These are phyloP conservation scores for Dacryopinax primogenitus DNA, from an alignment of 768 basidiomycete species.

Conservation along the genomic window DNA sequence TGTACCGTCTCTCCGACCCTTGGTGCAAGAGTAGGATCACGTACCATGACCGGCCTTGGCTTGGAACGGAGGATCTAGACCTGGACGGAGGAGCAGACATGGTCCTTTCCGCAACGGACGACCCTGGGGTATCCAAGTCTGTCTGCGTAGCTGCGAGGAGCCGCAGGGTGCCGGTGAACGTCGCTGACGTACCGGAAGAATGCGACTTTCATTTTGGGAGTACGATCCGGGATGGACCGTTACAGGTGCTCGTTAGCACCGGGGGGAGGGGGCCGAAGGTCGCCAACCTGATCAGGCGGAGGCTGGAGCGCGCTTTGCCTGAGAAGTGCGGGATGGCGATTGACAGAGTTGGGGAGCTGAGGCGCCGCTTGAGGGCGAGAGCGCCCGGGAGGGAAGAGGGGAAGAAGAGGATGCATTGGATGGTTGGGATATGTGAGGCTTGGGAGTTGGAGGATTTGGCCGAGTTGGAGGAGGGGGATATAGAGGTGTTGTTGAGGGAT, in stretches of 20 bases:
- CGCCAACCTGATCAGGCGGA: conserved; percentile 65
- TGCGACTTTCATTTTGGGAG: conserved; percentile 99
- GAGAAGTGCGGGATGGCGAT: conserved; percentile 64
- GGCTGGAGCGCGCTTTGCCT: conserved; percentile 56
- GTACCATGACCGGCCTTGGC: conserved; percentile 57
- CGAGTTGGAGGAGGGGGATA: conserved; percentile 49
- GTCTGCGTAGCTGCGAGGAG: conserved; percentile 60
- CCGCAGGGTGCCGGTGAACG: conserved; percentile 73
- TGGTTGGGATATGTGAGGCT: conserved; percentile 68
- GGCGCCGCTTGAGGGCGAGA: conserved; percentile 57
- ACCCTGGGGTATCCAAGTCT: conserved; percentile 53
- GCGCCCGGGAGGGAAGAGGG: conserved; percentile 70
- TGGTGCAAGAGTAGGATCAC: conserved; percentile 50
- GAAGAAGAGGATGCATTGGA: conserved; percentile 80
- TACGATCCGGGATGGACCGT: conserved; percentile 74
- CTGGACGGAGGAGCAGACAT: conserved; percentile 54
- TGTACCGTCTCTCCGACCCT: conserved; percentile 26
- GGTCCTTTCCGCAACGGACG: conserved; percentile 89
- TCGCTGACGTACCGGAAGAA: conserved; percentile 85
- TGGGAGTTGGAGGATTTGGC: conserved; percentile 80
- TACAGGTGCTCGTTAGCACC: conserved; percentile 94
- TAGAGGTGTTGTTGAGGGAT: conserved; percentile 54
- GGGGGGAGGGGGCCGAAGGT: conserved; percentile 86
- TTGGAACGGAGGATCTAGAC: conserved; percentile 33
- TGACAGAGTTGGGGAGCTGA: conserved; percentile 59